Evolutionary conservation across 1,284 basidiomycete species (phyloP).

Genomic region (Puccinia novopanici): DNA sequence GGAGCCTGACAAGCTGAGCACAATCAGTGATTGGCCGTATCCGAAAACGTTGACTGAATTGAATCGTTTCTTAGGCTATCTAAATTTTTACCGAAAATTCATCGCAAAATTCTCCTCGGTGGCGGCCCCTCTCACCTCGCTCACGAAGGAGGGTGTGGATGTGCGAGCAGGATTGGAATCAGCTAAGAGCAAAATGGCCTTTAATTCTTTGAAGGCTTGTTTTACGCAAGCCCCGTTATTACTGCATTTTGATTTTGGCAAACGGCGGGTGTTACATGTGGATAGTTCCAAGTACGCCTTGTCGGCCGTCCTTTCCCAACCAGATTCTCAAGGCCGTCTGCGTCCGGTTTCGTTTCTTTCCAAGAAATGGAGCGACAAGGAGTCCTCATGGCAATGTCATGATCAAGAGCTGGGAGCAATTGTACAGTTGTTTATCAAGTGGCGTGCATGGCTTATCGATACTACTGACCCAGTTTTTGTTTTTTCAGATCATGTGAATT

Average conservation of each 20-base stretch:
- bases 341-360: too few relatives aligned
- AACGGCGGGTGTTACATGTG: neutral
- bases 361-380: too few relatives aligned
- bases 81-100: constrained; percentile 35
- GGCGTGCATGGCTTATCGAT: too few relatives aligned
- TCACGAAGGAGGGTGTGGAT: neutral
- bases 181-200: neutral
- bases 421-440: too few relatives aligned
- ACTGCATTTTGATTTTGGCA: constrained; percentile 5
- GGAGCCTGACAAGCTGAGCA: too few relatives aligned
- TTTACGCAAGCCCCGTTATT: neutral
- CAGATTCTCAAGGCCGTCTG: too few relatives aligned
- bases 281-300: constrained; percentile 23
- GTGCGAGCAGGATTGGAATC: neutral
- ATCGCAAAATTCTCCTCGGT: constrained; percentile 7
- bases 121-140: neutral
- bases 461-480: too few relatives aligned
- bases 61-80: constrained; percentile 9
- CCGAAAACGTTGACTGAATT: neutral
- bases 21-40: constrained; percentile 10
- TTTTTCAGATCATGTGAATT: too few relatives aligned
- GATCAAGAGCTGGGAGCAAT: too few relatives aligned
- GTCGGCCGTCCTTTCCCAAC: too few relatives aligned
- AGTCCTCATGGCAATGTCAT: too few relatives aligned
- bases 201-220: neutral